These are phyloP conservation scores for Tulasnella sp. DNA, from an alignment of 768 basidiomycete genomes.

Conservation along the genomic window DNA sequence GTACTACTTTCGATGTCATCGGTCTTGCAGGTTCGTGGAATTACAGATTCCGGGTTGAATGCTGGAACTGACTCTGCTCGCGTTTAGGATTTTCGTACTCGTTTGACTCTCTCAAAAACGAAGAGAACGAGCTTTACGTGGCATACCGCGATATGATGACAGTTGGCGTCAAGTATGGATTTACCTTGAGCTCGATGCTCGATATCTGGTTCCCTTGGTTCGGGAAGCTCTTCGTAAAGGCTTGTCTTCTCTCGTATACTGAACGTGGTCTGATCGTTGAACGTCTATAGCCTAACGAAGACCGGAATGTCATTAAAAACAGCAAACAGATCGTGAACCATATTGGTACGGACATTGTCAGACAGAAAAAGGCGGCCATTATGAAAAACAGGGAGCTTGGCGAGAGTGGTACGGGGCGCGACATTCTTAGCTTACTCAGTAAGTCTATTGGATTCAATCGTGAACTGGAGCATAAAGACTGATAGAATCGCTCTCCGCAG, in stretches of 20 bases:
- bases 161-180: slow-evolving; percentile 27
- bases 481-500: slow-evolving; percentile 30
- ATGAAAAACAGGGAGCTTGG: slow-evolving; percentile 21
- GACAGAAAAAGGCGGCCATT: slow-evolving; percentile 67
- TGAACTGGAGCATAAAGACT: background rate
- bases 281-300: background rate
- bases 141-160: slow-evolving; percentile 67
- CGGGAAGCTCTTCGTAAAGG: slow-evolving; percentile 44
- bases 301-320: background rate
- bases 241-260: background rate
- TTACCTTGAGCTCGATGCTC: slow-evolving; percentile 34
- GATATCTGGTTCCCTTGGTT: slow-evolving; percentile 50
- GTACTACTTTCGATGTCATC: slow-evolving; percentile 64
- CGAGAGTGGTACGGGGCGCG: background rate
- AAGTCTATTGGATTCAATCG: background rate
- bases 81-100: slow-evolving; percentile 53
- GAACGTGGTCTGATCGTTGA: background rate
- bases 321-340: slow-evolving; percentile 41
- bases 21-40: slow-evolving; percentile 42
- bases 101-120: slow-evolving; percentile 71
- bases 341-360: slow-evolving; percentile 66
- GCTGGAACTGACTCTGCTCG: slow-evolving; percentile 12
- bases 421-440: slow-evolving; percentile 49
- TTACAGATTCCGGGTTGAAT: background rate
- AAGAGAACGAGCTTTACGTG: slow-evolving; percentile 61